These are phyloP conservation scores for Corynascus novoguineensis DNA, from an alignment of 495 filamentous ascomycete genomes.

Conservation along the genomic window DNA sequence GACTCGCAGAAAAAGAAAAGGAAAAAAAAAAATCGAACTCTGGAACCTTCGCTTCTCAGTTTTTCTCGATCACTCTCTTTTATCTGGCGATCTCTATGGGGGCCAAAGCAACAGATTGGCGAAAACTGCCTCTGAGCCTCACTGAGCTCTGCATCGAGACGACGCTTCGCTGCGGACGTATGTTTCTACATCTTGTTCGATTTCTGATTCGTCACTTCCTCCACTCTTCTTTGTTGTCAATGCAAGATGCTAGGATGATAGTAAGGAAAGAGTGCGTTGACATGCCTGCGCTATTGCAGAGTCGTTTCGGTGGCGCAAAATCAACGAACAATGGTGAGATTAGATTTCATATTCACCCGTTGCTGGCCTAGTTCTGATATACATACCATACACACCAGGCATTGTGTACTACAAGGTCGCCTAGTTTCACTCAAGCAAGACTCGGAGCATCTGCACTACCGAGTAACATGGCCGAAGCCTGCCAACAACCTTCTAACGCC, in stretches of 20 bases:
- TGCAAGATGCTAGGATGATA: no score
- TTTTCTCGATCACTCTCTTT: no score
- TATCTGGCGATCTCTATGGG: not conserved
- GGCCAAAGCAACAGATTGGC: slow-evolving; percentile 58
- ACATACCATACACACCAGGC: slow-evolving; percentile 47
- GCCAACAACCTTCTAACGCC: slow-evolving; percentile 21
- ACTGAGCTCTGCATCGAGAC: slow-evolving; percentile 87
- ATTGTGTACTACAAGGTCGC: slow-evolving; percentile 78
- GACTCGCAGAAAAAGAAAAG: no score
- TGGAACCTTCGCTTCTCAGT: no score
- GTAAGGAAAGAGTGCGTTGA: not conserved
- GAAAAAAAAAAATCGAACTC: no score
- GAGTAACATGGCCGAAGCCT: slow-evolving; percentile 51
- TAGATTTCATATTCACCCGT: not conserved
- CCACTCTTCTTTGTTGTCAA: not conserved
- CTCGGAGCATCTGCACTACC: slow-evolving; percentile 71
- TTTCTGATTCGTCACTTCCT: not conserved
- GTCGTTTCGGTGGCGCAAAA: slow-evolving; percentile 87
- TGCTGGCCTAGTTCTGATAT: slow-evolving; percentile 5
- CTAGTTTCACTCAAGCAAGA: slow-evolving; percentile 84
- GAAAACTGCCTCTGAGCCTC: slow-evolving; percentile 70
- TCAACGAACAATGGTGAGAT: slow-evolving; percentile 71
- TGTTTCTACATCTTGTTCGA: not conserved
- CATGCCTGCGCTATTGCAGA: slow-evolving; percentile 36
- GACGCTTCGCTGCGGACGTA: slow-evolving; percentile 74